These are phyloP conservation scores for Besnoitia besnoiti DNA, from an alignment of 169 alveolate genomes.

Conservation along the genomic window DNA sequence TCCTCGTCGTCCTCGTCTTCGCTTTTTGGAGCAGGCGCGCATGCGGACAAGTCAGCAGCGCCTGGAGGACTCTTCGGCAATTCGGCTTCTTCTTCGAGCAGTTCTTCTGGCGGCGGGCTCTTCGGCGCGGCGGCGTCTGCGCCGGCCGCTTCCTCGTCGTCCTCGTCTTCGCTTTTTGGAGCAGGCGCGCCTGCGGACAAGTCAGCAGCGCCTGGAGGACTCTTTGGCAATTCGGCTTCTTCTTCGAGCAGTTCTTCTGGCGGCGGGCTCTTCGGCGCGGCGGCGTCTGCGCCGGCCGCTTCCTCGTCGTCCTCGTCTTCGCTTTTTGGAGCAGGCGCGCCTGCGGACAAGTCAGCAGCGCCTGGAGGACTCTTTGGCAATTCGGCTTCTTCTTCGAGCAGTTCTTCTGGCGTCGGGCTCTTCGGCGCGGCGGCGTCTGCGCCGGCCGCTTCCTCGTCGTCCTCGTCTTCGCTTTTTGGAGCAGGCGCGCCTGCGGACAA, in stretches of 20 bases:
- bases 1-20: background rate
- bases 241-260: no score
- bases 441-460: no score
- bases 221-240: background rate
- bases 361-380: no score
- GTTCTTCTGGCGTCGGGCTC: no score
- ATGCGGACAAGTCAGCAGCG: background rate
- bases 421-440: no score
- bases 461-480: no score
- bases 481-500: no score
- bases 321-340: background rate
- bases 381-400: no score
- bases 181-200: background rate
- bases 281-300: no score
- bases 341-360: no score
- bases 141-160: background rate
- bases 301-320: background rate
- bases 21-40: background rate
- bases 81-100: background rate
- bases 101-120: background rate
- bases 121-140: background rate
- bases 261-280: no score
- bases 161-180: constrained; percentile 1
- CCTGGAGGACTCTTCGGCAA: background rate
- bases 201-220: background rate